phyloP scores from a whole-genome alignment of 257 asterid genomes.

The Cynanchum wilfordii region DNA sequence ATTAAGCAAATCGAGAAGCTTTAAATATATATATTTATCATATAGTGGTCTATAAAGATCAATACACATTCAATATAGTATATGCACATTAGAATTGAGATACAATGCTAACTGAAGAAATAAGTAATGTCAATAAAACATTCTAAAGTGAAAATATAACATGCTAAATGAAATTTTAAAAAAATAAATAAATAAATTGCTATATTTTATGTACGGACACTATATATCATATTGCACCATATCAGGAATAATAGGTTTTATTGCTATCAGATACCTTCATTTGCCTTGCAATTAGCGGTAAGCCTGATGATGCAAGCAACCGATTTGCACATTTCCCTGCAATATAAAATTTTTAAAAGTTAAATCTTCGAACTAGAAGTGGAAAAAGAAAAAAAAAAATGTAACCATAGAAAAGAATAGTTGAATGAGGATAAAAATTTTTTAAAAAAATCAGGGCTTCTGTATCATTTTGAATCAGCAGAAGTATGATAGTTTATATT shows the following conservation, averaged over 20 bases:
- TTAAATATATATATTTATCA: no score
- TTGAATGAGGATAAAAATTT: neutral
- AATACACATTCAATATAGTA: neutral
- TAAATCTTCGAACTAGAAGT: neutral
- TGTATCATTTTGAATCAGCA: neutral
- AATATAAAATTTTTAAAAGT: conserved; percentile 13
- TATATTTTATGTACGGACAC: neutral
- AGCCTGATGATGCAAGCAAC: conserved; percentile 83
- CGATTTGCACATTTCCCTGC: conserved; percentile 98
- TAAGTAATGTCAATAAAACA: neutral
- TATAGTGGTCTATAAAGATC: conserved; percentile 6
- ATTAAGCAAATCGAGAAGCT: no score
- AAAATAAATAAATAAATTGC: neutral
- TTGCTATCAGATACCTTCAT: conserved; percentile 63
- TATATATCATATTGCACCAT: neutral
- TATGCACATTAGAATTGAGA: conserved; percentile 2
- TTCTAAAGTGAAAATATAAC: no score
- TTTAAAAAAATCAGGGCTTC: neutral
- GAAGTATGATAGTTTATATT: neutral
- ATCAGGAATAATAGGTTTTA: neutral
- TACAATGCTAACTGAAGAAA: neutral
- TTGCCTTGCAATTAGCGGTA: conserved; percentile 90
- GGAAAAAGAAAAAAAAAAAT: neutral
- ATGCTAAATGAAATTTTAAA: neutral
- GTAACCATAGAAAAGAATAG: neutral